These are phyloP conservation scores for Cyberlindnera maritima DNA, from an alignment of 805 yeast species.

Conservation along the genomic window DNA sequence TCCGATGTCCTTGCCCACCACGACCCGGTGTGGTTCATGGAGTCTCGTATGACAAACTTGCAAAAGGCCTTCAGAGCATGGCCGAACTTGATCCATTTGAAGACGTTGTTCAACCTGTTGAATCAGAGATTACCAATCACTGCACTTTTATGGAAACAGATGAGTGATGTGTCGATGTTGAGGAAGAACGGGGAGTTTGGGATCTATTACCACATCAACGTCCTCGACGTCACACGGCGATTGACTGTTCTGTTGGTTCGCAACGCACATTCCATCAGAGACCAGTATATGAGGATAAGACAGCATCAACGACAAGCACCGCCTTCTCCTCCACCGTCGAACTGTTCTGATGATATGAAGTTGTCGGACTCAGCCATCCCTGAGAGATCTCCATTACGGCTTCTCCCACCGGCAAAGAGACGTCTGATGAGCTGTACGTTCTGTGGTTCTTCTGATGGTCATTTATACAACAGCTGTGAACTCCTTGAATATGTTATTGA, in stretches of 20 bases:
- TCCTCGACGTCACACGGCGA: slow-evolving; percentile 1
- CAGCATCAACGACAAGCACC: not conserved
- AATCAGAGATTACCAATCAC: slow-evolving; percentile 3
- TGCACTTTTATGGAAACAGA: slow-evolving; percentile 1
- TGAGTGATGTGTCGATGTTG: slow-evolving; percentile 1
- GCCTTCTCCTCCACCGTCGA: not conserved
- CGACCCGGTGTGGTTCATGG: slow-evolving; percentile 7
- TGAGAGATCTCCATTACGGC: not conserved
- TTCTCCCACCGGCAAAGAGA: not conserved
- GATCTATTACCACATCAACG: slow-evolving; percentile 3
- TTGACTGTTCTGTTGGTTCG: slow-evolving; percentile 2
- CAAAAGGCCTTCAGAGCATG: slow-evolving; percentile 4
- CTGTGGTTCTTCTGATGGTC: slow-evolving; percentile 8
- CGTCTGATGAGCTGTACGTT: slow-evolving; percentile 1
- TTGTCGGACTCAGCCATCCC: not conserved
- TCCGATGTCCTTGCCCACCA: not conserved
- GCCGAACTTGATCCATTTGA: slow-evolving; percentile 5
- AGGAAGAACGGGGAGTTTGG: slow-evolving; percentile 8
- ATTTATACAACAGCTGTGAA: slow-evolving; percentile 2
- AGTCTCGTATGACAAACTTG: slow-evolving; percentile 1
- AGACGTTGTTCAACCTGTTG: not conserved
- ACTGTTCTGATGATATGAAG: not conserved
- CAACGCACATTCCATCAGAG: slow-evolving; percentile 2
- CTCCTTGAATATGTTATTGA: slow-evolving; percentile 3
- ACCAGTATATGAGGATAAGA: slow-evolving; percentile 3